Base-by-base conservation (phyloP, 1,139 yeast species). In the Arxiozyma slooffiae region DNA sequence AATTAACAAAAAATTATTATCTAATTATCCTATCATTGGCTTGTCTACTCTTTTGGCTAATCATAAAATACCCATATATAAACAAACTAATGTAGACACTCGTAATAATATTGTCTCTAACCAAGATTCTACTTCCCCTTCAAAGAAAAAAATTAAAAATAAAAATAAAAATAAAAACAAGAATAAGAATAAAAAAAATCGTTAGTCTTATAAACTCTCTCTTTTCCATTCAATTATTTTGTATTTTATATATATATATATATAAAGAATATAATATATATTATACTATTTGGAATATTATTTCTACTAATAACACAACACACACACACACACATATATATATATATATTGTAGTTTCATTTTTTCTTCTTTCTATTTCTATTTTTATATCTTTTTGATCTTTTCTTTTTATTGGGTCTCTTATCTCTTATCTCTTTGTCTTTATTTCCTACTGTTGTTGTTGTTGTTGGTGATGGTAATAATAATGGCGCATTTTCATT, bases 1-100 rank as follows among this genome's bases (percentile, higher is more conserved):
- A 46, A 52, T 26, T 46, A 50, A 17, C 26, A 38, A 38, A 9
- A 23, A 30, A 14, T n/a, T n/a, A n/a, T n/a, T 39, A 20, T 9
- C n/a, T 20, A 44, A 22, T 20, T 20, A 22, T 41, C 7, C 16
- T 21, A 50, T 50, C 20, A 54, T 55, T 7, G 69, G 69, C 3
- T 47, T 65, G 45, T 55, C 60, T 37, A 57, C 60, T 30, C 42
- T 66, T 30, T 47, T 64, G 50, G 63, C 59, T 18, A 66, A 66
- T 47, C 51, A 62, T 11, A 61, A 62, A 36, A 63, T 66, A 11
- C 54, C 60, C 41, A 61, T 61, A 49, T 55, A 57, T 47, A 53
- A 53, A 7, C 59, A 61, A 7, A 55, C 20, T 8, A 50, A 38
- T 18, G 44, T 39, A 18, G 23, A 37, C 22, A 20, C 18, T 5